A percentile compares a stretch with the other conserved stretches of the same genome.
Evolutionary conservation across 116 monocot genomes (phyloP).

Genomic region (Trichopus zeylanicus): DNA sequence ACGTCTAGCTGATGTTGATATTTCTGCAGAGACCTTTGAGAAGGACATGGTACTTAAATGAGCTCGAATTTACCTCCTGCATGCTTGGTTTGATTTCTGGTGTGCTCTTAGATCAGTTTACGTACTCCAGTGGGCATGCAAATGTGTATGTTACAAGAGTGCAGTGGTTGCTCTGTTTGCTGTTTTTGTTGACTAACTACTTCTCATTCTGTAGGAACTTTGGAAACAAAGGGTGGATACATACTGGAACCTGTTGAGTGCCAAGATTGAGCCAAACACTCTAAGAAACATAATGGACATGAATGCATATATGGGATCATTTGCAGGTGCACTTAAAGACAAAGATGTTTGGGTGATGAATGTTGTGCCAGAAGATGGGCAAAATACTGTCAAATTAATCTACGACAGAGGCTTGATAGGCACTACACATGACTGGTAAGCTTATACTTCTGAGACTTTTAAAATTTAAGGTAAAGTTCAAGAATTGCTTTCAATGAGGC

Average conservation of each 20-base stretch:
- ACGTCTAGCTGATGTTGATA: slow-evolving; percentile 43
- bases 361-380: slow-evolving; percentile 61
- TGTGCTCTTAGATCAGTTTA: not conserved
- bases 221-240: slow-evolving; percentile 40
- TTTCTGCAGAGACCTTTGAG: slow-evolving; percentile 31
- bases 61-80: not conserved
- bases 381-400: slow-evolving; percentile 53
- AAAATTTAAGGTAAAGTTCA: no score
- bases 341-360: slow-evolving; percentile 84
- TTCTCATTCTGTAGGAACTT: slow-evolving; percentile 32
- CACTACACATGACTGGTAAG: slow-evolving; percentile 66
- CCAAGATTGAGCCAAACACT: slow-evolving; percentile 37
- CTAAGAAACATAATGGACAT: slow-evolving; percentile 79
- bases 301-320: slow-evolving; percentile 66
- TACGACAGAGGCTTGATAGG: slow-evolving; percentile 81
- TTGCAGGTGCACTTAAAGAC: slow-evolving; percentile 63
- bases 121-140: not conserved
- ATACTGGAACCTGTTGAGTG: slow-evolving; percentile 43
- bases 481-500: no score
- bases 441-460: not conserved
- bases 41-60: slow-evolving; percentile 38
- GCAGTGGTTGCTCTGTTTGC: no score
- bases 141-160: not conserved
- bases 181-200: not conserved
- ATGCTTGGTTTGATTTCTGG: not conserved